These are phyloP conservation scores for Aureobasidium zeae DNA, from an alignment of 2,329 filamentous ascomycete species.

Conservation along the genomic window DNA sequence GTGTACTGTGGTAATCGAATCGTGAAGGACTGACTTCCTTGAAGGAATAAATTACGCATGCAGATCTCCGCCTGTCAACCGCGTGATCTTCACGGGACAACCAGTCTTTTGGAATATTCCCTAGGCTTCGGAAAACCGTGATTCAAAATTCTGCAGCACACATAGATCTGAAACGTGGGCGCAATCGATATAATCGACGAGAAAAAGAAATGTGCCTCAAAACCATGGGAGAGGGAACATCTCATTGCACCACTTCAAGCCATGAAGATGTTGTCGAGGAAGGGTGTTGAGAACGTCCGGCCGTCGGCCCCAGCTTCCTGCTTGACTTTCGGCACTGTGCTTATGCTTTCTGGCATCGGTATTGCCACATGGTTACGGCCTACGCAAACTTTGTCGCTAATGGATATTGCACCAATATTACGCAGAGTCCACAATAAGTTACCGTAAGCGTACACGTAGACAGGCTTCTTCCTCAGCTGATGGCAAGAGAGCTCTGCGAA, in stretches of 20 bases:
- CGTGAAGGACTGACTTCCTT: no score
- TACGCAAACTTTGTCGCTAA: slow-evolving; percentile 1
- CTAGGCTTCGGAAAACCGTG: no score
- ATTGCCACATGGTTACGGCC: slow-evolving; percentile 5
- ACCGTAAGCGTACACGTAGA: no score
- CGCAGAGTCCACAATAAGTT: no score
- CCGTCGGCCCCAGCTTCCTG: slow-evolving; percentile 1
- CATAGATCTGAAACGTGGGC: background rate
- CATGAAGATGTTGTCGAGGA: background rate
- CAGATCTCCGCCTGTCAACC: slow-evolving; percentile 14
- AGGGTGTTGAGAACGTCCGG: no score
- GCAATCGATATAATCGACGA: no score
- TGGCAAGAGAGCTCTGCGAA: background rate
- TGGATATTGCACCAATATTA: background rate
- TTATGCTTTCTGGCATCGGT: slow-evolving; percentile 10
- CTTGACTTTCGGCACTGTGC: slow-evolving; percentile 6
- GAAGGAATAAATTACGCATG: slow-evolving; percentile 12
- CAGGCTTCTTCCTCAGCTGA: background rate
- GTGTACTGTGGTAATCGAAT: no score
- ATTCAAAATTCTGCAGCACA: no score
- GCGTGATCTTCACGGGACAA: slow-evolving; percentile 13
- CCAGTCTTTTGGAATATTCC: background rate
- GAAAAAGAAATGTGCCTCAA: background rate
- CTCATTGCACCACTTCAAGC: no score
- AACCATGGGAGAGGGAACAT: no score